Evolutionary conservation across 2,329 filamentous ascomycete genomes (phyloP), one percentile per base, ranked within the genome.

Genomic region (Allantophomopsis cytisporea): DNA sequence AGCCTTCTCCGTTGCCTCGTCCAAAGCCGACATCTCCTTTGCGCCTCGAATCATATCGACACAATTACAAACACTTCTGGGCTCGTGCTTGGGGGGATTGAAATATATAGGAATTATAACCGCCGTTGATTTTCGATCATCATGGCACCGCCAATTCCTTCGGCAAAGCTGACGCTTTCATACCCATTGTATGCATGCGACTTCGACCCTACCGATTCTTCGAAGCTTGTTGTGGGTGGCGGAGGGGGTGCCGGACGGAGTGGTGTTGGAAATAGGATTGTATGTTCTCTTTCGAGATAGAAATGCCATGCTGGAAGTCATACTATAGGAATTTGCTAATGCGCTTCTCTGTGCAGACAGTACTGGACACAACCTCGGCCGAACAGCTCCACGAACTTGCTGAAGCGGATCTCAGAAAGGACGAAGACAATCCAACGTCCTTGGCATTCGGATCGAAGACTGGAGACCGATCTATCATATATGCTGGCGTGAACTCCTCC

Each of bases 341-440:
- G 2, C 7, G 18, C 6, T 8, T 14, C 6, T 17, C 16, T 7
- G 14, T 13, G 3, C 31, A 31, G 57, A 56, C 55, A 8, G 39
- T 58, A 6, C 41, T 59, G 2, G 47, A 58, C 33, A 48, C 51
- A 11, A 51, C 54, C 10, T 52, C 53, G 16, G 43, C 51, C 6
- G 42, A 41, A n/a, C 47, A 54, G 65, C 50, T 76, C 73, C 31
- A 66, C 74, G 41, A 73, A 78, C 36, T 71, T 16, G 74, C 78
- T 47, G 83, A 94, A 49, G 68, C 89, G 53, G 77, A 86, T 43
- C 75, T 94, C 37, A 83, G 83, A 45, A 72, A 76, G 50, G 76
- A 88, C 54, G 88, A 95, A 63, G 89, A 96, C 60, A 93, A 83
- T 41, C 84, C 94, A 42, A 86, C 82, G 47, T 88, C 83, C 40